phyloP scores from a whole-genome alignment of 768 basidiomycete species.

The Boletus sp. region DNA sequence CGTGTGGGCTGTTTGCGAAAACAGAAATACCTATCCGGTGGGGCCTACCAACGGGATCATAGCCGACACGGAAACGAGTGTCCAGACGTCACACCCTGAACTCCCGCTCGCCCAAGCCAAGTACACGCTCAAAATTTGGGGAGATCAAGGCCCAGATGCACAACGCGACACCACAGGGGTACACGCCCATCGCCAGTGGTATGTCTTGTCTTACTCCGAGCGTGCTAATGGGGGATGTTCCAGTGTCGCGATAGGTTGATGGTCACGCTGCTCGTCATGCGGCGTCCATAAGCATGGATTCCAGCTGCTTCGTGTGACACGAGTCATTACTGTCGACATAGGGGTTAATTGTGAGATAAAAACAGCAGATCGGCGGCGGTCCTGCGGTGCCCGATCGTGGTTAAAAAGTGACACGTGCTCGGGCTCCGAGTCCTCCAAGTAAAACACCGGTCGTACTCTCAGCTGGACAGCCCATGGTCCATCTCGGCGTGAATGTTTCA shows the following conservation, averaged over 20 bases:
- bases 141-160: slow-evolving; percentile 52
- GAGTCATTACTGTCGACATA: not conserved
- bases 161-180: slow-evolving; percentile 42
- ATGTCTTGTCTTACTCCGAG: not conserved
- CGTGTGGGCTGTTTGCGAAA: slow-evolving; percentile 56
- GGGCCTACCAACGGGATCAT: slow-evolving; percentile 52
- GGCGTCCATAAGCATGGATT: not conserved
- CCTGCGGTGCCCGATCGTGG: not conserved
- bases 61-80: slow-evolving; percentile 46
- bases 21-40: slow-evolving; percentile 65
- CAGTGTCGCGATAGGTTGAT: slow-evolving; percentile 15
- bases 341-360: not conserved
- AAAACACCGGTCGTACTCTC: no score
- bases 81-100: slow-evolving; percentile 43
- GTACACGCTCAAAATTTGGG: slow-evolving; percentile 58
- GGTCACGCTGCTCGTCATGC: slow-evolving; percentile 17
- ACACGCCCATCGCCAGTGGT: slow-evolving; percentile 46
- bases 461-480: no score
- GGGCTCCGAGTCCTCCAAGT: not conserved
- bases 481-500: no score
- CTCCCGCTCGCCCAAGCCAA: slow-evolving; percentile 54
- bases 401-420: not conserved
- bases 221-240: slow-evolving; percentile 9
- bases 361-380: not conserved
- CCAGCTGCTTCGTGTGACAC: not conserved